A percentile compares a stretch with the other conserved stretches of the same genome.
Conservation (phyloP, 2,329 filamentous ascomycete genomes). For the Rhynchosporium secalis region DNA sequence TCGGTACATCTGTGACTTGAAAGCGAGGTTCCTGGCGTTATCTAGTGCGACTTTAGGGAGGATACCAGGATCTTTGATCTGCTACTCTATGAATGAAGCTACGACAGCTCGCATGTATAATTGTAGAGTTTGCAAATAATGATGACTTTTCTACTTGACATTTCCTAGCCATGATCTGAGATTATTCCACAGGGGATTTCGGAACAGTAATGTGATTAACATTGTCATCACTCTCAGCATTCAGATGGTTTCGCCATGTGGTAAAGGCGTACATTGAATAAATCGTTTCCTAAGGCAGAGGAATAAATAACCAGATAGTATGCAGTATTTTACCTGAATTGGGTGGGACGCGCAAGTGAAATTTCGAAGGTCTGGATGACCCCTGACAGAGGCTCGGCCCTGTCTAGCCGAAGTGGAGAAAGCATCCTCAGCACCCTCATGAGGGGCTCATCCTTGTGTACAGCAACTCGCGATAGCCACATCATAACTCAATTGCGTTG, state of each 20-base stretch:
- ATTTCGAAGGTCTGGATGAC: not conserved
- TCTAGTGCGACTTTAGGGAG: not conserved
- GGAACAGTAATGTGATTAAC: no score
- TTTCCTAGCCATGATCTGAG: not conserved
- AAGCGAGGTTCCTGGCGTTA: not conserved
- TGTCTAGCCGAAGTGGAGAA: conserved; percentile 3
- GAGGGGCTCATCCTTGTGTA: conserved; percentile 10
- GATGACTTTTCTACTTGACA: not conserved
- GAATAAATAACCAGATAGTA: no score
- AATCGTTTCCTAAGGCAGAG: no score
- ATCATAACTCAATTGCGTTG: not conserved
- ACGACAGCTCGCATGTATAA: not conserved
- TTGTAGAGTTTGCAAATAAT: conserved; percentile 1
- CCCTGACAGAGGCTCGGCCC: conserved; percentile 8
- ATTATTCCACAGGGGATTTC: not conserved
- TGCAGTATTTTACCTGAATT: not conserved
- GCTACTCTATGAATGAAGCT: not conserved
- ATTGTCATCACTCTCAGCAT: no score
- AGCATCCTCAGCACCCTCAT: not conserved
- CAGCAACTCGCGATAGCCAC: conserved; percentile 2
- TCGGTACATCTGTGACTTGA: not conserved
- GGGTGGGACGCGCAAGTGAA: not conserved
- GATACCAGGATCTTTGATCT: not conserved
- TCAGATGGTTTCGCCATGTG: no score
- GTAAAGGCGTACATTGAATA: no score